phyloP scores from a whole-genome alignment of 352 stramenopile genomes.

The Pythium phragmiticola region DNA sequence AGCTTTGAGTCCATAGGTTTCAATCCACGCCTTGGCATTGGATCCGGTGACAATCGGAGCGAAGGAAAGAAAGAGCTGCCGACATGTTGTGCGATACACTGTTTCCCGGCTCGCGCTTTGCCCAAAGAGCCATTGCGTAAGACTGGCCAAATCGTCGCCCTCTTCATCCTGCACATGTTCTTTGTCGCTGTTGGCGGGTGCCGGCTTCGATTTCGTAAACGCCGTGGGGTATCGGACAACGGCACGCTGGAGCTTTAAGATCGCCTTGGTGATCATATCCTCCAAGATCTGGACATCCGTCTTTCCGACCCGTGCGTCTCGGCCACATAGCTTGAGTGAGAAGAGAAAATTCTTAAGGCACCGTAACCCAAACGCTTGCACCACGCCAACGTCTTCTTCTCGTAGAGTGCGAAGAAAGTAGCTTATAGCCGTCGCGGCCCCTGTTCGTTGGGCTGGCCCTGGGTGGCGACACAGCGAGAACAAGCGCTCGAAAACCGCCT shows the following conservation, averaged over 20 bases:
- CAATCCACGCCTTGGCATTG: constrained; percentile 51
- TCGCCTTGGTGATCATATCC: constrained; percentile 63
- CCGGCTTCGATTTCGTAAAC: constrained; percentile 28
- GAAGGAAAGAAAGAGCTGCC: constrained; percentile 27
- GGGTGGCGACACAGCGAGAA: constrained; percentile 76
- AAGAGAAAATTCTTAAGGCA: constrained; percentile 72
- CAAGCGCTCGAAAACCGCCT: constrained; percentile 64
- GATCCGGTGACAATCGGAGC: constrained; percentile 36
- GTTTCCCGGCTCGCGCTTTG: constrained; percentile 22
- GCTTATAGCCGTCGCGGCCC: constrained; percentile 60
- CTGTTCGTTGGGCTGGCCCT: constrained; percentile 53
- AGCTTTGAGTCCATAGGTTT: constrained; percentile 32
- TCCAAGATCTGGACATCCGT: constrained; percentile 40
- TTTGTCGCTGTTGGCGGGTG: background rate
- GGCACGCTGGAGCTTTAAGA: constrained; percentile 57
- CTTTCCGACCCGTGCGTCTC: constrained; percentile 31
- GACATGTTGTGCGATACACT: constrained; percentile 22
- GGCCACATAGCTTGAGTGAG: constrained; percentile 60
- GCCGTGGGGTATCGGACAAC: constrained; percentile 51
- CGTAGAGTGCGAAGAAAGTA: constrained; percentile 66
- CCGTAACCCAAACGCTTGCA: constrained; percentile 56
- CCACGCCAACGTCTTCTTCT: constrained; percentile 47
- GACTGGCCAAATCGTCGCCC: constrained; percentile 6
- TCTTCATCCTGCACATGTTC: background rate
- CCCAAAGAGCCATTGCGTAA: constrained; percentile 26